Conservation (phyloP, 2,329 filamentous ascomycete genomes). For the Daldinia sp. region DNA sequence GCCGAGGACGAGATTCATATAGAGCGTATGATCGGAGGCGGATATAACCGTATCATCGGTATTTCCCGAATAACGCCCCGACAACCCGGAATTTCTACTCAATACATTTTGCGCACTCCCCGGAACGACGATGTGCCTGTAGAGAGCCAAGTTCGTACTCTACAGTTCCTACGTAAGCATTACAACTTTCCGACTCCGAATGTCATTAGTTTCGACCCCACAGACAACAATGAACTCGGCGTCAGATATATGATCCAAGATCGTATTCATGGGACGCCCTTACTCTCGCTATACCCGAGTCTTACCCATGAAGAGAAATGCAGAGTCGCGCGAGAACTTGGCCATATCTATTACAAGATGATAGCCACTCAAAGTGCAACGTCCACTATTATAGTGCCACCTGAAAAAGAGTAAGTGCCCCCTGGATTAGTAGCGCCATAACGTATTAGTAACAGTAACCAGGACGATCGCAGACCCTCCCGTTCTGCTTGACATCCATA, state of each 20-base stretch:
- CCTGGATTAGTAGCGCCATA: background rate
- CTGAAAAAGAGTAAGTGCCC: background rate
- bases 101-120: slow-evolving; percentile 17
- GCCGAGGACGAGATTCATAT: slow-evolving; percentile 6
- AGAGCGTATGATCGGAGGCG: slow-evolving; percentile 11
- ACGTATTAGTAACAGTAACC: background rate
- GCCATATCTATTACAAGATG: slow-evolving; percentile 5
- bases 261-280: background rate
- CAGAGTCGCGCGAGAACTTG: slow-evolving; percentile 13
- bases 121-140: slow-evolving; percentile 3
- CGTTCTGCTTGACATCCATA: background rate
- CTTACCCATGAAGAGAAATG: slow-evolving; percentile 11
- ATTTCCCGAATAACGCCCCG: background rate
- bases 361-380: slow-evolving; percentile 2
- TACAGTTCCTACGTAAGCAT: slow-evolving; percentile 15
- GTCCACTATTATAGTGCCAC: background rate
- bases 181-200: slow-evolving; percentile 14
- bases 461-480: background rate
- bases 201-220: slow-evolving; percentile 15
- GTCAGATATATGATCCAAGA: slow-evolving; percentile 15
- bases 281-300: background rate
- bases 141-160: slow-evolving; percentile 16
- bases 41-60: slow-evolving; percentile 23
- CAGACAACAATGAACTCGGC: slow-evolving; percentile 7
- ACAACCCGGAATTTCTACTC: background rate